Evolutionary conservation across 1,139 yeast genomes (phyloP).

Genomic region (Kurtzmaniella quercitrusa): DNA sequence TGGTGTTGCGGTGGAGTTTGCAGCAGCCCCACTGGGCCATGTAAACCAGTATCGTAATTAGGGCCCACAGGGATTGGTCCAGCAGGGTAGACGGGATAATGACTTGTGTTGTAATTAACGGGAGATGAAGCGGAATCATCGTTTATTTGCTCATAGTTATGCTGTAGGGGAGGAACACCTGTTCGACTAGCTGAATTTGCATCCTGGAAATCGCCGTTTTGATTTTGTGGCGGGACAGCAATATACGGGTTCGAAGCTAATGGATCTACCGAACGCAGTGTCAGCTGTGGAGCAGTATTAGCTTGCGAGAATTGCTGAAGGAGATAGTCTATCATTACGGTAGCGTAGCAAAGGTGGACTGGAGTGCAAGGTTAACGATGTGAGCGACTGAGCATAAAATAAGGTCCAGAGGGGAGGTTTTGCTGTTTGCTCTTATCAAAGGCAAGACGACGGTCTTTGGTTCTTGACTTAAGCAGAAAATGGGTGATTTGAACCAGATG

Average conservation of each 20-base stretch:
- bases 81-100: not conserved
- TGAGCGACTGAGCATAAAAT: not conserved
- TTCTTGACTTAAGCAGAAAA: too few relatives aligned
- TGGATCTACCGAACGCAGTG: not conserved
- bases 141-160: not conserved
- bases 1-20: constrained; percentile 2
- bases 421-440: not conserved
- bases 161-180: not conserved
- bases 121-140: not conserved
- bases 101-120: not conserved
- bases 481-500: too few relatives aligned
- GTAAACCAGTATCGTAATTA: not conserved
- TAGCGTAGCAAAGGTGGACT: not conserved
- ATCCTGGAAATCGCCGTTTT: not conserved
- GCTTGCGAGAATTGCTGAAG: not conserved
- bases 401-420: not conserved
- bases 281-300: not conserved
- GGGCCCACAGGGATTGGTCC: not conserved
- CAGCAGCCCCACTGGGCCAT: not conserved
- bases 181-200: not conserved
- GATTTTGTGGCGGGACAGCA: not conserved
- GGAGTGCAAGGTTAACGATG: not conserved
- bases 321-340: not conserved
- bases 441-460: not conserved
- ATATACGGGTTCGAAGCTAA: not conserved